A percentile compares a stretch with the other conserved stretches of the same genome.
Evolutionary conservation across 306 rosid species (phyloP).

Genomic region (Prunus kanzakura): DNA sequence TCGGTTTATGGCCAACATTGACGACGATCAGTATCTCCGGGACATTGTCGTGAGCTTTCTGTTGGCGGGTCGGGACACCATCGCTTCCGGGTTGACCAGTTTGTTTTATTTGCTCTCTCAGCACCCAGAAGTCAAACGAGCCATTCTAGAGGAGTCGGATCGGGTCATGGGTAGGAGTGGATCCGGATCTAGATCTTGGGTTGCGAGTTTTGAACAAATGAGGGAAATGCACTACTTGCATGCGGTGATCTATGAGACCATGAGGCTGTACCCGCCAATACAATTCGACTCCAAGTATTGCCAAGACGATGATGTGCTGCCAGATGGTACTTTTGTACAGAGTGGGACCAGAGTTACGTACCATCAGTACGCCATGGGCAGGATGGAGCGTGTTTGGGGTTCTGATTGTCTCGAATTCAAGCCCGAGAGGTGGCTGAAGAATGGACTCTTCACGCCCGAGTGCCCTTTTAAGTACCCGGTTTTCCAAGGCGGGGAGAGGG

Average conservation of each 20-base stretch:
- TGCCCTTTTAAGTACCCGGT: slow-evolving; percentile 70
- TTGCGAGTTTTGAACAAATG: slow-evolving; percentile 36
- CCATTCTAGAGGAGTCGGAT: slow-evolving; percentile 51
- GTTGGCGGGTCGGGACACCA: slow-evolving; percentile 84
- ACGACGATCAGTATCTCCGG: slow-evolving; percentile 59
- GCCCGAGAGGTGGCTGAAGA: slow-evolving; percentile 74
- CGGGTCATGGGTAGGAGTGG: slow-evolving; percentile 36
- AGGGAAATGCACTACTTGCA: slow-evolving; percentile 65
- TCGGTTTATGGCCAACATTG: slow-evolving; percentile 57
- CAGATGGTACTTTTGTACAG: slow-evolving; percentile 69
- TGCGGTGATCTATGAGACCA: slow-evolving; percentile 65
- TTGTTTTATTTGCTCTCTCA: slow-evolving; percentile 52
- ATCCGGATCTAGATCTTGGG: slow-evolving; percentile 1
- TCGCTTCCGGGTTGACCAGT: slow-evolving; percentile 65
- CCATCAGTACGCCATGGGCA: slow-evolving; percentile 96
- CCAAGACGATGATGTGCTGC: slow-evolving; percentile 64
- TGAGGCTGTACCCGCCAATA: slow-evolving; percentile 82
- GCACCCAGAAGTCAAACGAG: slow-evolving; percentile 36
- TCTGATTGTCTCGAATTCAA: slow-evolving; percentile 54
- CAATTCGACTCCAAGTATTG: slow-evolving; percentile 86
- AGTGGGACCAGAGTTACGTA: slow-evolving; percentile 77
- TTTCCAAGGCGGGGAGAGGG: slow-evolving; percentile 77
- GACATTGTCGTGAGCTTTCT: slow-evolving; percentile 80
- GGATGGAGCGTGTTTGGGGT: slow-evolving; percentile 85
- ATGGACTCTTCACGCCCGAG: slow-evolving; percentile 41